A percentile compares a stretch with the other conserved stretches of the same genome.
These are phyloP conservation scores for Trichoderma endophyticum DNA, from an alignment of 2,329 filamentous ascomycete species.

Conservation along the genomic window DNA sequence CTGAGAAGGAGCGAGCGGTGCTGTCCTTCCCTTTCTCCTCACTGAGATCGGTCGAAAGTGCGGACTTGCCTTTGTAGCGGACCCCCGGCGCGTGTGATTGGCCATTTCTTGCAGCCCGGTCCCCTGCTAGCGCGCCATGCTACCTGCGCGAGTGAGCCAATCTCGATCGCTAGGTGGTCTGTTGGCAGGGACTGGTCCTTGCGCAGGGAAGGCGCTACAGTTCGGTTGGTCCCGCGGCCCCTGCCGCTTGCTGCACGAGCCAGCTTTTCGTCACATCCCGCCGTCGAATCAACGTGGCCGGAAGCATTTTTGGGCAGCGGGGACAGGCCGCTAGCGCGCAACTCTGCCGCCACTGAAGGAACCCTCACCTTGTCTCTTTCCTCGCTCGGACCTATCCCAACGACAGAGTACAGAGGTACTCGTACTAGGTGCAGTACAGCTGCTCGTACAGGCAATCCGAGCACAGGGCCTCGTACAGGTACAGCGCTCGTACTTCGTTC, in stretches of 20 bases:
- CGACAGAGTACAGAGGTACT: neutral
- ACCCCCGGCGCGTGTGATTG: conserved; percentile 17
- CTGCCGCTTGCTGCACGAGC: conserved; percentile 44
- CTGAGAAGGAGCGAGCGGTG: neutral
- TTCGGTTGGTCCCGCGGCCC: conserved; percentile 47
- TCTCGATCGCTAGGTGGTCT: conserved; percentile 37
- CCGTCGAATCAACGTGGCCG: conserved; percentile 36
- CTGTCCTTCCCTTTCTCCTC: neutral
- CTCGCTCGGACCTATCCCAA: neutral
- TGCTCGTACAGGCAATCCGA: neutral
- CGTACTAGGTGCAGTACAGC: neutral
- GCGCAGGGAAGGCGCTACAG: conserved; percentile 35
- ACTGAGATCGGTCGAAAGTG: conserved; percentile 13
- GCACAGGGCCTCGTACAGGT: neutral
- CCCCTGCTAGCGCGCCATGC: conserved; percentile 6
- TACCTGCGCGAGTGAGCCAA: conserved; percentile 38
- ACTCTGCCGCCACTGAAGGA: conserved; percentile 20
- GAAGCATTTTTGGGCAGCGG: conserved; percentile 11
- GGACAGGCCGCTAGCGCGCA: conserved; percentile 10
- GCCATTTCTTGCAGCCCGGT: neutral
- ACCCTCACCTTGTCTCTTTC: conserved; percentile 6
- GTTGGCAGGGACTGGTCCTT: conserved; percentile 26
- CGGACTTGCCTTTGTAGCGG: conserved; percentile 10
- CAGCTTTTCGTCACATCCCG: conserved; percentile 42
- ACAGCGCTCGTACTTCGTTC: neutral